Percentiles rank a stretch among this genome's conserved stretches.
These are phyloP conservation scores for Elymus sibiricus DNA, from an alignment of 176 grass and related monocot genomes.

Conservation along the genomic window DNA sequence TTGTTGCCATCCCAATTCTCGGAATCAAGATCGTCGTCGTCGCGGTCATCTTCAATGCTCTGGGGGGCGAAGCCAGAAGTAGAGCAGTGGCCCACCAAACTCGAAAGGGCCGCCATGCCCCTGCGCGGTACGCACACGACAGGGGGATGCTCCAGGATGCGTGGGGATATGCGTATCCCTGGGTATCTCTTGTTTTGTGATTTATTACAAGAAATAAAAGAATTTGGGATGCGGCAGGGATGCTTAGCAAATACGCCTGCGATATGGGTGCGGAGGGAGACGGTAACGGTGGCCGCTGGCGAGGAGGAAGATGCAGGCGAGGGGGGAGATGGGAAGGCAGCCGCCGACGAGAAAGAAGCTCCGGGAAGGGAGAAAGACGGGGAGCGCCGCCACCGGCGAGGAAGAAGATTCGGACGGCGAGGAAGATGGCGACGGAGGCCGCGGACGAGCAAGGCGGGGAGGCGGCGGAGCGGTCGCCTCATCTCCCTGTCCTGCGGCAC, in stretches of 20 bases:
- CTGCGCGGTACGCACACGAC: too few species aligned
- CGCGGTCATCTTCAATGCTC: background rate
- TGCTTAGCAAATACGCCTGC: background rate
- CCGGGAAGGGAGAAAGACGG: background rate
- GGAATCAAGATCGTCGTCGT: slow-evolving; percentile 5
- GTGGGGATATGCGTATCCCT: background rate
- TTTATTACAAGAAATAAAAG: background rate
- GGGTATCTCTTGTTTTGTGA: background rate
- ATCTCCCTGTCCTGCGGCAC: background rate
- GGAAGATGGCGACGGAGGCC: background rate
- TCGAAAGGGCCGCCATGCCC: too few species aligned
- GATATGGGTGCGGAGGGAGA: background rate
- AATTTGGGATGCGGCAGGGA: background rate
- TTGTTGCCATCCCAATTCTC: slow-evolving; percentile 38
- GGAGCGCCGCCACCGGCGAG: background rate
- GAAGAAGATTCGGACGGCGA: background rate
- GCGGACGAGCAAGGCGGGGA: background rate
- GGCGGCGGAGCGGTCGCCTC: background rate
- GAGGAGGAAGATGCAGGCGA: background rate
- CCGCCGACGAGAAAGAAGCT: background rate
- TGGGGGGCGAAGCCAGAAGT: slow-evolving; percentile 2
- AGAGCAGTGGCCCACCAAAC: background rate
- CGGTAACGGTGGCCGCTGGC: background rate
- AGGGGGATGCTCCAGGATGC: background rate
- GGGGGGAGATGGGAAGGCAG: background rate